A percentile compares a stretch with the other conserved stretches of the same genome.
phyloP scores from a whole-genome alignment of 2,329 filamentous ascomycete species.

The Colletotrichum cordylinicola region DNA sequence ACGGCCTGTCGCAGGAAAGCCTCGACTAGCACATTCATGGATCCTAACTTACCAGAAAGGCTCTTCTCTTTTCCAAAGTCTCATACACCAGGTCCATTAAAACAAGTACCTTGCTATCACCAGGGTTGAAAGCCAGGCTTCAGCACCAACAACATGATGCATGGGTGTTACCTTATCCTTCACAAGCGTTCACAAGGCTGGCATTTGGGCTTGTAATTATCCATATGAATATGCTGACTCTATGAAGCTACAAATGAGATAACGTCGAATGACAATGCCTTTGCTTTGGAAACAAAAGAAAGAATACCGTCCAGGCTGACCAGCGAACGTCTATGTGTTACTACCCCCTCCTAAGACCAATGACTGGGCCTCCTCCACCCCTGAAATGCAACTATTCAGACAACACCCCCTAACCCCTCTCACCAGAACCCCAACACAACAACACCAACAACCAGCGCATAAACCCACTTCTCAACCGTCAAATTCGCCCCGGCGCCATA shows the following conservation, averaged over 20 bases:
- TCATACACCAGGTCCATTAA: too few relatives aligned
- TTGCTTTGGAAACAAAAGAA: not conserved
- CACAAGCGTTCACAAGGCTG: not conserved
- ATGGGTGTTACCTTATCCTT: rapidly evolving
- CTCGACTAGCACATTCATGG: too few relatives aligned
- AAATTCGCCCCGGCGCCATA: conserved; percentile 1
- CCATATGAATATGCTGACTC: not conserved
- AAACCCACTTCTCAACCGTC: not conserved
- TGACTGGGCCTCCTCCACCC: rapidly evolving
- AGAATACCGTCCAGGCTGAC: not conserved
- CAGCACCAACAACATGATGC: not conserved
- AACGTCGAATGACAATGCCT: not conserved
- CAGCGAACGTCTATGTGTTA: not conserved
- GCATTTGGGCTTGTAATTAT: not conserved
- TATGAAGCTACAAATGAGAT: not conserved
- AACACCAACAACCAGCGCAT: not conserved
- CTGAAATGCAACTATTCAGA: not conserved
- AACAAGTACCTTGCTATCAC: too few relatives aligned
- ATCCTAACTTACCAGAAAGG: too few relatives aligned
- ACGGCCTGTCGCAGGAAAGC: not conserved
- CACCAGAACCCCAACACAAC: not conserved
- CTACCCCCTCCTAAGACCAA: not conserved
- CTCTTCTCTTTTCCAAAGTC: too few relatives aligned
- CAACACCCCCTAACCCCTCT: not conserved
- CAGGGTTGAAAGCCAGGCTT: not conserved